Evolutionary conservation across 306 rosid species (phyloP).

Genomic region (Gastrolobium villosum): DNA sequence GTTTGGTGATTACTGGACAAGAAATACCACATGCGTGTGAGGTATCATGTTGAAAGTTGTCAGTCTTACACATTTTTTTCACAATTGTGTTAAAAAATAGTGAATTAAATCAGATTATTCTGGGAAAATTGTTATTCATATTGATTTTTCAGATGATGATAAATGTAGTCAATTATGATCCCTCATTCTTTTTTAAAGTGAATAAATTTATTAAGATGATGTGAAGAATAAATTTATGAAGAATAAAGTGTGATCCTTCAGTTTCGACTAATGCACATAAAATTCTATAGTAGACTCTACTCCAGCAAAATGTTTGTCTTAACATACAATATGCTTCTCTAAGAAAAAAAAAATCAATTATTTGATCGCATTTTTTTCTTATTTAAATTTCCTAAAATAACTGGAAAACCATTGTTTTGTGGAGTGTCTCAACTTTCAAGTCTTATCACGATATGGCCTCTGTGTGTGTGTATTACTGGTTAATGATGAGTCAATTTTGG

Average conservation of each 20-base stretch:
- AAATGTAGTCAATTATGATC: constrained; percentile 13
- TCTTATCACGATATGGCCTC: neutral
- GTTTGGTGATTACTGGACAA: constrained; percentile 98
- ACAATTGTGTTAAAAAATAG: constrained; percentile 32
- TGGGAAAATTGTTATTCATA: constrained; percentile 9
- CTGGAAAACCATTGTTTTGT: neutral
- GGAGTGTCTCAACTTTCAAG: neutral
- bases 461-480: too few species aligned
- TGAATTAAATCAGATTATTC: constrained; percentile 5
- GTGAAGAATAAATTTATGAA: neutral
- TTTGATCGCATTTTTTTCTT: too few species aligned
- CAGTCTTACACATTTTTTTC: constrained; percentile 20
- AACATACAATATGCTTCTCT: too few species aligned
- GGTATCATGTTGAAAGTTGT: constrained; percentile 61
- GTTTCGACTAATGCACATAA: too few species aligned
- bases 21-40: constrained; percentile 99
- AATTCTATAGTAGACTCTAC: too few species aligned
- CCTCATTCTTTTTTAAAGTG: neutral
- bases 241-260: too few species aligned
- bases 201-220: neutral
- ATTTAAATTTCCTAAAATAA: too few species aligned
- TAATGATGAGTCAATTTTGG: neutral
- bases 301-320: too few species aligned
- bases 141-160: constrained; percentile 12
- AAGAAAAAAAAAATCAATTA: too few species aligned